These are phyloP conservation scores for Solanum hybrid DNA, from an alignment of 305 asterid species.

Conservation along the genomic window DNA sequence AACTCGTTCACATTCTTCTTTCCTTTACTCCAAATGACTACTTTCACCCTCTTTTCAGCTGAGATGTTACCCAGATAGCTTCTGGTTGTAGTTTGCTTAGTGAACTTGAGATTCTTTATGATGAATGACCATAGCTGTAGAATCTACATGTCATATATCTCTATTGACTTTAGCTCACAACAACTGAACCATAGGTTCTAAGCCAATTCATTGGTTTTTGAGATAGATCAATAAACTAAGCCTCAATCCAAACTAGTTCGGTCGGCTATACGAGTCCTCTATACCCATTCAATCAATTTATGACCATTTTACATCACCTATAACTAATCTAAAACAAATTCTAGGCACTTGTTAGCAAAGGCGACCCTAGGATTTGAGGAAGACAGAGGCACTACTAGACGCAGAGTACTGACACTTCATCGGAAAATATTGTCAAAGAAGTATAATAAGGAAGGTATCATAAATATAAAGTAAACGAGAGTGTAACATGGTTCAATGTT, in stretches of 20 bases:
- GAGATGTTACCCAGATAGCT: background rate
- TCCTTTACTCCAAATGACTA: background rate
- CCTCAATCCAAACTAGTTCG: background rate
- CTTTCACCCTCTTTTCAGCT: background rate
- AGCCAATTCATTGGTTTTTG: background rate
- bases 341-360: background rate
- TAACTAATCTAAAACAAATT: background rate
- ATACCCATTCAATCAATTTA: background rate
- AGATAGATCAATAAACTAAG: background rate
- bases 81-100: background rate
- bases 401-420: background rate
- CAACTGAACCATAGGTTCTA: background rate
- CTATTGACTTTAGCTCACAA: background rate
- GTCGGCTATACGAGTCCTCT: background rate
- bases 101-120: background rate
- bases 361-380: background rate
- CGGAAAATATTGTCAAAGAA: background rate
- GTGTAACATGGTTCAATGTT: background rate
- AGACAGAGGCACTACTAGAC: background rate
- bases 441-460: background rate
- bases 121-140: background rate
- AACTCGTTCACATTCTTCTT: background rate
- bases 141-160: background rate
- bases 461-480: background rate
- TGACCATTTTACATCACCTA: background rate